These are phyloP conservation scores for Penicillium sp. DNA, from an alignment of 2,329 filamentous ascomycete genomes.

Conservation along the genomic window DNA sequence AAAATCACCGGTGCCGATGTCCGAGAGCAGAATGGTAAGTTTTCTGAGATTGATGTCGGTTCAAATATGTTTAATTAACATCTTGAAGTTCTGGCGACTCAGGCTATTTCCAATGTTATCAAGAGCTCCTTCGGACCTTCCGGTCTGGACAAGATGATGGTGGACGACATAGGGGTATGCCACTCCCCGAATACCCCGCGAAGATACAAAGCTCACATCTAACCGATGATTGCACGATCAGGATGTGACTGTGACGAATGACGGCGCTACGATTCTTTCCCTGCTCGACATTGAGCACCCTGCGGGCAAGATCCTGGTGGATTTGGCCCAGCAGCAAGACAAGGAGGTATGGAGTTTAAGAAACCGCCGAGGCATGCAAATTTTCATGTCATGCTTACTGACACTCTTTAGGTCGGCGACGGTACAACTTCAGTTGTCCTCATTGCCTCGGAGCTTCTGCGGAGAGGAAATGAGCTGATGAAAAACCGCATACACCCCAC, in stretches of 20 bases:
- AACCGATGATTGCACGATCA: constrained; percentile 32
- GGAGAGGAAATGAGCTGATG: constrained; percentile 94
- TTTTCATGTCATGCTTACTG: constrained; percentile 6
- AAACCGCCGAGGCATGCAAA: neutral
- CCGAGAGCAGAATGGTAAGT: constrained; percentile 85
- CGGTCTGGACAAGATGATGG: constrained; percentile 99
- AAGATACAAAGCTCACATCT: constrained; percentile 14
- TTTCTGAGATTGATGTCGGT: constrained; percentile 10
- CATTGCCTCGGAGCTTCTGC: constrained; percentile 90
- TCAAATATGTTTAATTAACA: constrained; percentile 8
- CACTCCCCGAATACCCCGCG: constrained; percentile 19
- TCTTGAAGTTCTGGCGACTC: constrained; percentile 73
- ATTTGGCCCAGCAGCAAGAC: constrained; percentile 96
- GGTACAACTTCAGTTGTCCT: constrained; percentile 97
- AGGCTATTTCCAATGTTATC: constrained; percentile 97
- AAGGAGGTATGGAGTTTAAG: constrained; percentile 60
- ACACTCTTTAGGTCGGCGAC: constrained; percentile 65
- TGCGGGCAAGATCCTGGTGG: constrained; percentile 95
- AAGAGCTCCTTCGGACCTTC: constrained; percentile 98
- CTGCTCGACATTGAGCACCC: constrained; percentile 96
- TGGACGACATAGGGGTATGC: constrained; percentile 92
- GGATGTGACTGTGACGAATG: constrained; percentile 98
- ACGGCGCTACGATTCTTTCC: constrained; percentile 92
- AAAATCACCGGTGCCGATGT: constrained; percentile 98
- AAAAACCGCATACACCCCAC: constrained; percentile 99